Evolutionary conservation across 2,329 filamentous ascomycete genomes (phyloP), one percentile per base, ranked within the genome.

Genomic region (Trichoderma brevicompactum): DNA sequence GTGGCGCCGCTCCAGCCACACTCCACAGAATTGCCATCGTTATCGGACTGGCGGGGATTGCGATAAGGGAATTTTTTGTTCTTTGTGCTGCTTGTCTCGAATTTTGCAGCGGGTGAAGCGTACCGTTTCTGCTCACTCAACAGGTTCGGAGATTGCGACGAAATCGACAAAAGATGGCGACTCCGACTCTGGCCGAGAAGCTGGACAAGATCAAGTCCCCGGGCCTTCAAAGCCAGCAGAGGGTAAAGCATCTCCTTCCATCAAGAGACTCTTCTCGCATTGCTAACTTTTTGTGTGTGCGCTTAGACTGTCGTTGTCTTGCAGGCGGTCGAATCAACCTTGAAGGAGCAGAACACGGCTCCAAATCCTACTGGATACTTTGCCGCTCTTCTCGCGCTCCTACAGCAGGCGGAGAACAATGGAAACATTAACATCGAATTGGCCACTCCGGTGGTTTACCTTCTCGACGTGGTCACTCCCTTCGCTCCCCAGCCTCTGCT

Each of bases 151-250:
- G 23, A 28, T 28, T 28, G 23, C 34, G 52, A 64, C 49, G 64
- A 56, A 58, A 52, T 36, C 34, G 70, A 69, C 67, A 70, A 72
- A 70, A 76, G 56, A 86, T 85, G 83, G 78, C 80, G 72, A 79
- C 80, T 69, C 75, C 80, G 72, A 81, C 83, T 69, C 74, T 98
- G 74, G 88, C 91, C 77, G 94, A 97, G 83, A 96, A 93, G 83
- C 87, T 99, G 77, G 92, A 94, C 82, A 97, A 96, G 86, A 97
- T 98, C 79, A 92, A 95, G 80, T 95, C 92, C 76, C 95, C 95
- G 65, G 97, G 96, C 79, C 87, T 97, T 74, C 92, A 98, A 79
- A 97, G 92, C 77, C 94, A 97, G 81, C 89, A 96, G 78, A 92
- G 94, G 86, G 93, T 95, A 81, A 28, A 71, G 82, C 77, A 17